A percentile compares a stretch with the other conserved stretches of the same genome.
Evolutionary conservation across 2,329 filamentous ascomycete genomes (phyloP).

Genomic region (Curvularia sp.): DNA sequence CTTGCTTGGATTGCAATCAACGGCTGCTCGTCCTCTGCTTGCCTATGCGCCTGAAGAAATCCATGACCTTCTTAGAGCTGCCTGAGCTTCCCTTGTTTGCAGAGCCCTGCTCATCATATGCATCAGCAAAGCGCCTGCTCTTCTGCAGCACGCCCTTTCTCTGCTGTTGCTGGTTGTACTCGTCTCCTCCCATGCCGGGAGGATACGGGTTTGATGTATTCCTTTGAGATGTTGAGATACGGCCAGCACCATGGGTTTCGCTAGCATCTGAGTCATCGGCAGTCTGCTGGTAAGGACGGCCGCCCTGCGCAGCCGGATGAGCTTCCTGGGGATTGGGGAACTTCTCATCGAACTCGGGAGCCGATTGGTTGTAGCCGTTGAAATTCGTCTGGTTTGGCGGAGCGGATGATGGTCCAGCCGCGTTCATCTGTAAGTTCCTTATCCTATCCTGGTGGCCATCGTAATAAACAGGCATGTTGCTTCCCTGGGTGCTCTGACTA

Average conservation of each 20-base stretch:
- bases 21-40: constrained; percentile 64
- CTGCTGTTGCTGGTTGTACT: constrained; percentile 28
- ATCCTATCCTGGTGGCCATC: constrained; percentile 50
- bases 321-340: constrained; percentile 45
- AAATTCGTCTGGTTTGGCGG: constrained; percentile 50
- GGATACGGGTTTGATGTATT: constrained; percentile 47
- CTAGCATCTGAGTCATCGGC: constrained; percentile 49
- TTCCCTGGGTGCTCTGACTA: constrained; percentile 56
- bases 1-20: constrained; percentile 1
- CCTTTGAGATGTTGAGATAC: constrained; percentile 29
- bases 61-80: constrained; percentile 92
- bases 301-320: constrained; percentile 38
- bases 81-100: constrained; percentile 59
- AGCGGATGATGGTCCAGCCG: constrained; percentile 43
- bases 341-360: constrained; percentile 47
- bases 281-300: constrained; percentile 40
- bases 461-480: constrained; percentile 54
- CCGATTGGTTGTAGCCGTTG: constrained; percentile 30
- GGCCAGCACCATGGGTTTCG: constrained; percentile 17
- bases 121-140: constrained; percentile 85
- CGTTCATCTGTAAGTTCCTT: constrained; percentile 26
- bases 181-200: constrained; percentile 48
- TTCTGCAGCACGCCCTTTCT: constrained; percentile 73
- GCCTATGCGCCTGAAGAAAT: constrained; percentile 91
- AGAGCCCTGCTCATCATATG: constrained; percentile 70